Evolutionary conservation across 2,329 filamentous ascomycete species (phyloP).

Genomic region (Chrysoporthe austroafricana): DNA sequence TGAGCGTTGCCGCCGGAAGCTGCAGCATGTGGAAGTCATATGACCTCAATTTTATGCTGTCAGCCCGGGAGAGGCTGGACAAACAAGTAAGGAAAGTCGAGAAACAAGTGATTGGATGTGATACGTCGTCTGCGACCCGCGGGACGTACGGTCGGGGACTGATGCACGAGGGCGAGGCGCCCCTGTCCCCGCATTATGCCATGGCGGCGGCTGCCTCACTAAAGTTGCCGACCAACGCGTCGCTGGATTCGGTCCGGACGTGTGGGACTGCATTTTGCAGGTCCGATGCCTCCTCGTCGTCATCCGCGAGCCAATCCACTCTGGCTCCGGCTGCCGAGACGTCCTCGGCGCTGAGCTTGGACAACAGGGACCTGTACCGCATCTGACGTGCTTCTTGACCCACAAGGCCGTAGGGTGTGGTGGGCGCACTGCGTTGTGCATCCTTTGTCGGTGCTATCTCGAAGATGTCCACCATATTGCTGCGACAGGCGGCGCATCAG

Average conservation of each 20-base stretch:
- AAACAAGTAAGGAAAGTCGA: slow-evolving; percentile 19
- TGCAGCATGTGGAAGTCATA: slow-evolving; percentile 26
- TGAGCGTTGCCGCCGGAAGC: slow-evolving; percentile 8
- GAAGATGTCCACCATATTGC: slow-evolving; percentile 71
- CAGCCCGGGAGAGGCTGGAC: slow-evolving; percentile 21
- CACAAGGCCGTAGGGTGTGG: slow-evolving; percentile 51
- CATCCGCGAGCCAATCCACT: slow-evolving; percentile 58
- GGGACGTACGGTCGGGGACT: slow-evolving; percentile 19
- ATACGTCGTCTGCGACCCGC: slow-evolving; percentile 26
- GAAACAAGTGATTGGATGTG: slow-evolving; percentile 25
- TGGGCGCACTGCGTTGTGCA: slow-evolving; percentile 38
- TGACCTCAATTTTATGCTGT: slow-evolving; percentile 23
- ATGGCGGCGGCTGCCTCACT: slow-evolving; percentile 61
- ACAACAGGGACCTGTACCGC: slow-evolving; percentile 65
- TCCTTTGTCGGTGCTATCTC: slow-evolving; percentile 62
- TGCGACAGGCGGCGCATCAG: slow-evolving; percentile 37
- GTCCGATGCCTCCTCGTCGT: slow-evolving; percentile 54
- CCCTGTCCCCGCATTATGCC: slow-evolving; percentile 40
- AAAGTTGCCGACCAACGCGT: slow-evolving; percentile 62
- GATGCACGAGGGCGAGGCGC: slow-evolving; percentile 11
- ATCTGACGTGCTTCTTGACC: slow-evolving; percentile 60
- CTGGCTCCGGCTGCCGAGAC: slow-evolving; percentile 48
- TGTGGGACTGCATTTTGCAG: slow-evolving; percentile 44
- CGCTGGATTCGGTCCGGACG: slow-evolving; percentile 44
- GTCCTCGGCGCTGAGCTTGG: slow-evolving; percentile 57